These are phyloP conservation scores for Lycium barbarum DNA, from an alignment of 257 asterid genomes.

Conservation along the genomic window DNA sequence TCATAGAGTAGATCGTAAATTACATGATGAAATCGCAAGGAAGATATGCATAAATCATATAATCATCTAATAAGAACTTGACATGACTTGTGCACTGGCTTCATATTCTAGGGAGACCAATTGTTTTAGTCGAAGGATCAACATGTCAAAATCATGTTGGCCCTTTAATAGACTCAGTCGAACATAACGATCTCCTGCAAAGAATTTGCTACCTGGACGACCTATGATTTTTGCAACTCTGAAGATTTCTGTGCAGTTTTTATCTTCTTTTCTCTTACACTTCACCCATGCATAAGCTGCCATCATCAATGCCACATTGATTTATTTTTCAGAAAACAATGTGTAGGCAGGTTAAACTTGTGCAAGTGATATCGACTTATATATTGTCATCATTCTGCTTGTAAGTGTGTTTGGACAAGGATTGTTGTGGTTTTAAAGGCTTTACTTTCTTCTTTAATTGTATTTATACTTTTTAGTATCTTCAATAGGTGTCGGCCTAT, in stretches of 20 bases:
- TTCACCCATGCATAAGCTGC: conserved; percentile 66
- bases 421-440: too few relatives aligned
- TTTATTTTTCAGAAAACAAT: background rate
- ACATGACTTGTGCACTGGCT: conserved; percentile 21
- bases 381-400: background rate
- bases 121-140: conserved; percentile 32
- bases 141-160: conserved; percentile 50
- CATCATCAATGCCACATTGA: conserved; percentile 7
- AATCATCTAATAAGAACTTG: conserved; percentile 21
- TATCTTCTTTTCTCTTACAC: conserved; percentile 61
- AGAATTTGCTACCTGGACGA: conserved; percentile 37
- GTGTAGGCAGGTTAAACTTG: background rate
- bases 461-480: too few relatives aligned
- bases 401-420: background rate
- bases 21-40: background rate
- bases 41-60: background rate
- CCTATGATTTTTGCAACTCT: conserved; percentile 48
- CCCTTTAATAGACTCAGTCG: conserved; percentile 51
- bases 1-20: background rate
- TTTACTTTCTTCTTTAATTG: too few relatives aligned
- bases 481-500: too few relatives aligned
- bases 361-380: background rate
- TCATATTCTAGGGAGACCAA: conserved; percentile 36
- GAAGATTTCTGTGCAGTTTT: conserved; percentile 42
- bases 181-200: conserved; percentile 40